Percentiles rank a stretch among this genome's conserved stretches.
Conservation (phyloP, 2,329 filamentous ascomycete species). For the Microdochium paspali region DNA sequence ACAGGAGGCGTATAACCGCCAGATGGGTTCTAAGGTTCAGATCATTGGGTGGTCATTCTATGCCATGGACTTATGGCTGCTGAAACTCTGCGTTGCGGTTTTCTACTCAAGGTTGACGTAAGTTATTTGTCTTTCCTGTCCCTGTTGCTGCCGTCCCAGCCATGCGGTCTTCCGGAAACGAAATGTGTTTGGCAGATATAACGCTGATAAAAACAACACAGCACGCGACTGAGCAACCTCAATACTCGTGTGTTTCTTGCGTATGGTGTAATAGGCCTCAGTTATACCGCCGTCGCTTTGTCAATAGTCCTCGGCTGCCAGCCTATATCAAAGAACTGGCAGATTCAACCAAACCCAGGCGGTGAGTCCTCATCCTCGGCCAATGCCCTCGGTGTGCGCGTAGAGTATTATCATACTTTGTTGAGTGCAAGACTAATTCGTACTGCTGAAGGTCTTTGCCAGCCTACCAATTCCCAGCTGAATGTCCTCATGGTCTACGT, state of each 20-base stretch:
- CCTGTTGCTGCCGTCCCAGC: too few species aligned
- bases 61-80: constrained; percentile 17
- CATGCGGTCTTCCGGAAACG: too few species aligned
- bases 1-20: constrained; percentile 9
- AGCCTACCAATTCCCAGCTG: constrained; percentile 31
- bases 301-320: constrained; percentile 33
- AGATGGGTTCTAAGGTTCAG: constrained; percentile 20
- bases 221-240: constrained; percentile 24
- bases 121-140: too few species aligned
- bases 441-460: constrained; percentile 22
- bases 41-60: constrained; percentile 20
- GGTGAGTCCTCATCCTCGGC: constrained; percentile 20
- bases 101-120: constrained; percentile 20
- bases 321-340: constrained; percentile 38
- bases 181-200: too few species aligned
- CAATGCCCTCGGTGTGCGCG: too few species aligned
- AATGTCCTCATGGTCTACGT: constrained; percentile 30
- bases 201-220: too few species aligned
- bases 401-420: too few species aligned
- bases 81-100: constrained; percentile 18
- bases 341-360: constrained; percentile 35
- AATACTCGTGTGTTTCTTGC: constrained; percentile 28
- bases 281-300: constrained; percentile 30
- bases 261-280: constrained; percentile 27
- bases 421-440: constrained; percentile 1